Percentiles rank a stretch among this genome's conserved stretches.
These are phyloP conservation scores for Fusarium anthophilum DNA, from an alignment of 2,329 filamentous ascomycete genomes.

Conservation along the genomic window DNA sequence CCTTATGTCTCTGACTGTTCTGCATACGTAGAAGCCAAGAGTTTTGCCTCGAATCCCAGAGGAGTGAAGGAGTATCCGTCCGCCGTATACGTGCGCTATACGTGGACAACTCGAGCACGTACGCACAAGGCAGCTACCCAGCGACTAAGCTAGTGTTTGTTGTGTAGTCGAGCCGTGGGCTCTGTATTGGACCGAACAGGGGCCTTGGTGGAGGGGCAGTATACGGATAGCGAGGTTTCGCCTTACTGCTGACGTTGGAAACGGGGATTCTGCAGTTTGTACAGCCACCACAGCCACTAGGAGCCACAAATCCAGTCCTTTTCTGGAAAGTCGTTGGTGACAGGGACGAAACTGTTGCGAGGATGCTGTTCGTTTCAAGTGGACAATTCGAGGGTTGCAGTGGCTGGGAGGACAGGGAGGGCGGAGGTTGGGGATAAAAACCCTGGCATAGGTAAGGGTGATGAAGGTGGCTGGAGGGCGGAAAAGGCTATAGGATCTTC, in stretches of 20 bases:
- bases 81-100: slow-evolving; percentile 31
- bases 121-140: slow-evolving; percentile 34
- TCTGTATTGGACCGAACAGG: slow-evolving; percentile 30
- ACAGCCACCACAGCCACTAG: slow-evolving; percentile 33
- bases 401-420: slow-evolving; percentile 21
- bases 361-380: slow-evolving; percentile 28
- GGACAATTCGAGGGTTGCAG: slow-evolving; percentile 13
- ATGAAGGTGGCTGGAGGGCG: slow-evolving; percentile 29
- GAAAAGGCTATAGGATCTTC: slow-evolving; percentile 4
- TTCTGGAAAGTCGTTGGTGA: slow-evolving; percentile 8
- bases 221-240: slow-evolving; percentile 14
- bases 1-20: slow-evolving; percentile 22
- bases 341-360: slow-evolving; percentile 19
- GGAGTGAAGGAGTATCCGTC: slow-evolving; percentile 21
- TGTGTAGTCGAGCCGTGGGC: slow-evolving; percentile 27
- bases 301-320: slow-evolving; percentile 22
- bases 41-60: slow-evolving; percentile 18
- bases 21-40: slow-evolving; percentile 30
- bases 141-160: slow-evolving; percentile 38
- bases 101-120: slow-evolving; percentile 30
- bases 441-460: slow-evolving; percentile 6
- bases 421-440: slow-evolving; percentile 28
- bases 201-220: slow-evolving; percentile 29
- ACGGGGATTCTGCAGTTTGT: not conserved
- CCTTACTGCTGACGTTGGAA: slow-evolving; percentile 32